Conservation (phyloP, 2,329 filamentous ascomycete species). For the Rhytidhysteron rufulum region DNA sequence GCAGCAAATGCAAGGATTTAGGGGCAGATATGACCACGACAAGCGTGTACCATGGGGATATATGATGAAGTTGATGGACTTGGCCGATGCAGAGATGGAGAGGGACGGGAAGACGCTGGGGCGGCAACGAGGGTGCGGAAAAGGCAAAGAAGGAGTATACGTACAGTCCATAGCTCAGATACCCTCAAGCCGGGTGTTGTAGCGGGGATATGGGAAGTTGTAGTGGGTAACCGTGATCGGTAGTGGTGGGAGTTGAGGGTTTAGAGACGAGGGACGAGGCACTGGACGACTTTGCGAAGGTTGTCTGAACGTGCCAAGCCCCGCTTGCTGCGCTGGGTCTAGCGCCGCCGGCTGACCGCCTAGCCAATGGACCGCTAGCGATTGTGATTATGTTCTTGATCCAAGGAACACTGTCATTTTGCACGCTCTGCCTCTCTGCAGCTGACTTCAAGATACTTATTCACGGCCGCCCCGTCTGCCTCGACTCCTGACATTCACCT, state of each 20-base stretch:
- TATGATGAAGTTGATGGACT: slow-evolving; percentile 32
- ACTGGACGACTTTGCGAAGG: too few relatives aligned
- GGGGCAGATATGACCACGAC: slow-evolving; percentile 9
- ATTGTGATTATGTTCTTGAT: too few relatives aligned
- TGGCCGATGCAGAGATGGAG: slow-evolving; percentile 23
- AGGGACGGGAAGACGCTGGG: slow-evolving; percentile 14
- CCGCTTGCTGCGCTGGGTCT: too few relatives aligned
- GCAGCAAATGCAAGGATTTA: slow-evolving; percentile 12
- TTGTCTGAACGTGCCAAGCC: too few relatives aligned
- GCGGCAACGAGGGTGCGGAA: slow-evolving; percentile 16
- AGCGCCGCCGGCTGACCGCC: too few relatives aligned
- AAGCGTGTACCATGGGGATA: slow-evolving; percentile 19
- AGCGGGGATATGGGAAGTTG: slow-evolving; percentile 7
- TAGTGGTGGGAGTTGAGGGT: slow-evolving; percentile 27
- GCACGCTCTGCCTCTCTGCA: too few relatives aligned
- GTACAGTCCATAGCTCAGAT: slow-evolving; percentile 58
- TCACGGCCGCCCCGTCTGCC: too few relatives aligned
- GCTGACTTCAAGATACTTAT: too few relatives aligned
- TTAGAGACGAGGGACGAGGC: slow-evolving; percentile 1
- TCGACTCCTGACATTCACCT: too few relatives aligned
- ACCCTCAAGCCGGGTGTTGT: slow-evolving; percentile 37
- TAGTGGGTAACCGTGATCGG: slow-evolving; percentile 15
- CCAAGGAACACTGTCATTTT: too few relatives aligned
- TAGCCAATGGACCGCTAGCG: too few relatives aligned
- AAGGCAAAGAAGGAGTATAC: slow-evolving; percentile 38